Conservation (phyloP, 345 rosid species). For the Psidium guajava region DNA sequence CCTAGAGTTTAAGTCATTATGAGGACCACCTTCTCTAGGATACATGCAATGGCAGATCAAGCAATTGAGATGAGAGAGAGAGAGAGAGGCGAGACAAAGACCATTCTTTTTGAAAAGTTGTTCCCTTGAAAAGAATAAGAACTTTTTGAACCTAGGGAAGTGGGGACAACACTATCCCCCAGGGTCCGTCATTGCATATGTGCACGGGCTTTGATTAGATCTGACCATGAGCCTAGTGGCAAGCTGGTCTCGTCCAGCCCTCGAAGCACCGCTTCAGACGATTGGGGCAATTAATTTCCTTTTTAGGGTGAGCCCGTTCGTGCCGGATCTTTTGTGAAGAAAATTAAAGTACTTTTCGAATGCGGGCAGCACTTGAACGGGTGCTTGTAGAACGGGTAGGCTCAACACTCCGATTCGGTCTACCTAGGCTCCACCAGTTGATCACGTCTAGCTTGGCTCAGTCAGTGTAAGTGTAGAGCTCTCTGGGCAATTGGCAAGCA, state of each 20-base stretch:
- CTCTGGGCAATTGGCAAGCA: background rate
- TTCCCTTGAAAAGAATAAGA: background rate
- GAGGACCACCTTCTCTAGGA: background rate
- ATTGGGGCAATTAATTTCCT: background rate
- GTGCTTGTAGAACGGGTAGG: background rate
- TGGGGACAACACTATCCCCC: background rate
- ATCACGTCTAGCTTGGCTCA: background rate
- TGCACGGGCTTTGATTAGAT: background rate
- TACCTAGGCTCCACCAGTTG: background rate
- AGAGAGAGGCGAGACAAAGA: background rate
- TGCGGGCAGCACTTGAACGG: background rate
- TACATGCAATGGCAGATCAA: background rate
- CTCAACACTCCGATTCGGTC: background rate
- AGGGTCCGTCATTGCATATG: background rate
- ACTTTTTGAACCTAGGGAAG: background rate
- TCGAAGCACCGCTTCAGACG: background rate
- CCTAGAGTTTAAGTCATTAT: background rate
- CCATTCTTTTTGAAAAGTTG: background rate
- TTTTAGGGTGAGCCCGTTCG: fast-evolving
- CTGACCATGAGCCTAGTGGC: background rate
- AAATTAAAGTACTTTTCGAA: background rate
- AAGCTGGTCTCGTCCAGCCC: background rate
- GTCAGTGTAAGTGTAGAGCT: background rate
- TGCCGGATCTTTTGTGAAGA: background rate
- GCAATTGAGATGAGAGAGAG: background rate